These are phyloP conservation scores for Tylopilus sp. DNA, from an alignment of 768 basidiomycete genomes.

Conservation along the genomic window DNA sequence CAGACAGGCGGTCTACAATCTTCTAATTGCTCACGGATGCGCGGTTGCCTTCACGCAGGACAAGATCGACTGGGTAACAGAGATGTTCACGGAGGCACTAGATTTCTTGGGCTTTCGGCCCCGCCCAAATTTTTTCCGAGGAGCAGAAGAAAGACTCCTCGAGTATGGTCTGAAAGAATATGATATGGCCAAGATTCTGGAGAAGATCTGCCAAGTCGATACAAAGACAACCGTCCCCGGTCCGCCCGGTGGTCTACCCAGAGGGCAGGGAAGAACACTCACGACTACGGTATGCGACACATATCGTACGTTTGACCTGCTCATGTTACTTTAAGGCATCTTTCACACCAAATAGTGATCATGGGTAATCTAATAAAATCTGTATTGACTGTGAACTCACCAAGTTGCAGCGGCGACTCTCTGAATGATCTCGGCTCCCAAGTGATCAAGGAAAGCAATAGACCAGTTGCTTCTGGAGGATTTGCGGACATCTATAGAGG, in stretches of 20 bases:
- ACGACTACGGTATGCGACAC: not conserved
- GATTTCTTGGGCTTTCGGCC: not conserved
- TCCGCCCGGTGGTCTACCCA: not conserved
- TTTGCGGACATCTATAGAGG: conserved; percentile 10
- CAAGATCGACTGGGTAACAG: not conserved
- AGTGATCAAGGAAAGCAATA: not conserved
- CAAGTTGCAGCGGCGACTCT: not conserved
- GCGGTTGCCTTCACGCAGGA: not conserved
- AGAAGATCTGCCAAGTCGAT: not conserved
- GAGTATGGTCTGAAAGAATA: not conserved
- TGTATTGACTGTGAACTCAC: not conserved
- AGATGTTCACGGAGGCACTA: not conserved
- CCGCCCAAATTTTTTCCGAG: not conserved
- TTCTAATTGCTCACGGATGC: conserved; percentile 16
- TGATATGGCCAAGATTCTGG: not conserved
- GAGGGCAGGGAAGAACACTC: not conserved
- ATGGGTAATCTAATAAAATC: not conserved
- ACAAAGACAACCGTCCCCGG: not conserved
- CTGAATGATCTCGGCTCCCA: not conserved
- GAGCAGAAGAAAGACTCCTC: not conserved
- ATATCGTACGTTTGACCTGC: not conserved
- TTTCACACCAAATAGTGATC: not conserved
- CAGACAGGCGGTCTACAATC: conserved; percentile 18
- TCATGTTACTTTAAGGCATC: not conserved
- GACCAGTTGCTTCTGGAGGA: conserved; percentile 1